Base-by-base conservation (phyloP, 2,329 filamentous ascomycete species). In the Colletotrichum coccodes region DNA sequence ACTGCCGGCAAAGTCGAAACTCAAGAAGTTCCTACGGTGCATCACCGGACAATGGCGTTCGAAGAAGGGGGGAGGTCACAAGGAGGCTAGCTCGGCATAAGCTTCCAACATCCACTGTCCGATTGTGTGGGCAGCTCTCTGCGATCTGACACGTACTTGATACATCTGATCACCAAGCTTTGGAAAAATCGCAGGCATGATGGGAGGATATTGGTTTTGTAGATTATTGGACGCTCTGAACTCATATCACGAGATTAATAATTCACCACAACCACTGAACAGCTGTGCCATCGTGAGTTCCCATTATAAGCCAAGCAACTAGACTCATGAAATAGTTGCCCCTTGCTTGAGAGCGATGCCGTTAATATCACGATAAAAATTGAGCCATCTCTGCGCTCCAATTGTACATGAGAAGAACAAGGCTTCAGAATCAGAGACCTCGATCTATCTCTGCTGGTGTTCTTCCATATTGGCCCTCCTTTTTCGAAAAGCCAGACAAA, bases 121-220 rank as follows among this genome's bases (percentile, higher is more conserved):
- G 14, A 49, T n/a, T 8, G 18, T 46, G 38, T 42, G 23, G 47
- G 4, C 46, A 28, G 18, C 14, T 49, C n/a, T 60, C 16, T 0
- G 21, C 52, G 34, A 64, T 53, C 8, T 69, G 40, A n/a, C 40
- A 28, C 30, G 23, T 44, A 49, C 36, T 42, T n/a, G 7, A 60
- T 9, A 49, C 54, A 60, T 60, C 32, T 49, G 61, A 32, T 60
- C 47, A 46, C 62, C 54, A 32, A 40, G 47, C 30, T 26, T 57
- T 69, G 66, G 66, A 65, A 69, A 60, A 54, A 49, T 64, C 60
- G 50, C 23, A 50, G 49, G 38, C 12, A 69, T 49, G 18, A 54
- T 42, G 49, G 65, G 56, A 60, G 54, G 61, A 50, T 18, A 44
- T 69, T 56, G 54, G 66, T 42, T 66, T 69, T 60, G 66, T 69